Evolutionary conservation across 352 stramenopile genomes (phyloP), one percentile per base, ranked within the genome.

Genomic region (Globisporangium nagaii): DNA sequence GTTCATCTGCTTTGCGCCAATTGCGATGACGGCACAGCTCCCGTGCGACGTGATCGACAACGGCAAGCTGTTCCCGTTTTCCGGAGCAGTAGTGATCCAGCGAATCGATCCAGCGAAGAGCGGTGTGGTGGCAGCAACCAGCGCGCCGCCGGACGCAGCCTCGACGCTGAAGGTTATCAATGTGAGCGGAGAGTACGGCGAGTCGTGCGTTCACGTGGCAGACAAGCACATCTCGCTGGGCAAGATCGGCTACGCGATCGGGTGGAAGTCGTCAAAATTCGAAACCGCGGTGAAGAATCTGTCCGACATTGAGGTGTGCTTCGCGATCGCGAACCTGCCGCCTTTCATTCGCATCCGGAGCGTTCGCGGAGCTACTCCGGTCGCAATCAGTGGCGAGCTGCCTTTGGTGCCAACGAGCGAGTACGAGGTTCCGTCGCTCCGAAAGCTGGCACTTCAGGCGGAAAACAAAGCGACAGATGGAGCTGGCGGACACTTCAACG

Each of bases 211-310:
- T 41, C 53, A 69, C 13, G 66, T 92, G 15, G n/a, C 49, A 15
- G 74, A 90, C 17, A 83, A 71, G 19, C 41, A 46, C 12, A 42
- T 94, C 19, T 71, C 70, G 28, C 61, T 95, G 25, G 86, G 86
- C 37, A 95, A 95, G 52, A 84, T 95, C 53, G 82, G 84, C 2
- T 94, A 91, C 50, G 77, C 71, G 7, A 72, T 88, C 49, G 79
- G 79, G 3, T 93, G 83, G 83, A 80, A 79, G 57, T 75, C 75
- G 13, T 86, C 73, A 0, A 65, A 50, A 15, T 95, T 95, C 57
- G 63, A 86, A 7, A 19, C 94, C 28, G 65, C 57, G 0, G 62
- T 94, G 36, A 79, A 72, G 47, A 95, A 95, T 39, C 54, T 65
- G 3, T 90, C 84, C 7, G 84, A 93, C 12, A 55, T 92, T 4